Conservation (phyloP, 495 filamentous ascomycete genomes). For the Margaritispora aquatica region DNA sequence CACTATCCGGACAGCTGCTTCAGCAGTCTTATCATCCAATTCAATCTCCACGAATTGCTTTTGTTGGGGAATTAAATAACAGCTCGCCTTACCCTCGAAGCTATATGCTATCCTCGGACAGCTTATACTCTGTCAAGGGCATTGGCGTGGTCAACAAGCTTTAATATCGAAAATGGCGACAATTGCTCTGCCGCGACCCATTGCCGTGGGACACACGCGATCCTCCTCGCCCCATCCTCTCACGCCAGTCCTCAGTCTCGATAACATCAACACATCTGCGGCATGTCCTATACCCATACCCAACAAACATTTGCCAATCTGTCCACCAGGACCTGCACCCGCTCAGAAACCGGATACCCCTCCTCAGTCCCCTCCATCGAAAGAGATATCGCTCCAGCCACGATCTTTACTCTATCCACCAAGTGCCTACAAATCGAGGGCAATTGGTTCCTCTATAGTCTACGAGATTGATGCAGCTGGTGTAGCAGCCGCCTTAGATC, state of each 20-base stretch:
- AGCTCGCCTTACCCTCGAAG: not conserved
- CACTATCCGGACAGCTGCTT: not conserved
- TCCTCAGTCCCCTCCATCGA: conserved; percentile 56
- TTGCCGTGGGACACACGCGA: conserved; percentile 34
- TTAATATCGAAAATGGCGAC: conserved; percentile 37
- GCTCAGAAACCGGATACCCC: conserved; percentile 55
- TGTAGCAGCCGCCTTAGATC: conserved; percentile 66
- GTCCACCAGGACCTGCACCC: conserved; percentile 70
- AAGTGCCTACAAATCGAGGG: conserved; percentile 46
- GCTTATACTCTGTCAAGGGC: not conserved
- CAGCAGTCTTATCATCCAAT: not conserved
- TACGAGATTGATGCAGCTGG: conserved; percentile 65
- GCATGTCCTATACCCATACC: conserved; percentile 56
- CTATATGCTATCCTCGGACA: not conserved
- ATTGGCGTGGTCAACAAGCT: not conserved
- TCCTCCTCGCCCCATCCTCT: conserved; percentile 41
- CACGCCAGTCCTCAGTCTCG: conserved; percentile 43
- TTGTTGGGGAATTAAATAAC: not conserved
- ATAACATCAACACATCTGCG: conserved; percentile 36
- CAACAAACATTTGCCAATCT: conserved; percentile 84
- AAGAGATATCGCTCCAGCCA: conserved; percentile 42
- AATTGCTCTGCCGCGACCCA: conserved; percentile 45
- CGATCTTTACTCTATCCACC: conserved; percentile 72
- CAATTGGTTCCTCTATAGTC: conserved; percentile 53
- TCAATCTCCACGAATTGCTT: not conserved